phyloP scores from a whole-genome alignment of 805 yeast genomes.

The Gaillardinia entomophila region DNA sequence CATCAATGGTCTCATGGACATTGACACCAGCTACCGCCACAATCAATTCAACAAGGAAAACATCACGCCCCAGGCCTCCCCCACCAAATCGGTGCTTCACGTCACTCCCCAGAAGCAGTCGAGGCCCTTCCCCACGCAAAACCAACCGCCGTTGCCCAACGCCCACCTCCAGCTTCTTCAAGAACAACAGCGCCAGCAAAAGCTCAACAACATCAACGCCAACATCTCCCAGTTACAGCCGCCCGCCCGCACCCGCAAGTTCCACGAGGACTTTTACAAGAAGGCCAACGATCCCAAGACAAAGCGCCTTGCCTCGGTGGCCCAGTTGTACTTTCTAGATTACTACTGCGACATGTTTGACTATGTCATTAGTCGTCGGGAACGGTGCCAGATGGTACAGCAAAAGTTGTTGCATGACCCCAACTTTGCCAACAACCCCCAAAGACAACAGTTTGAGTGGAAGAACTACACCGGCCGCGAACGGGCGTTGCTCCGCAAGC shows the following conservation, averaged over 20 bases:
- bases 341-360: constrained; percentile 95
- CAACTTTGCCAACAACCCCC: constrained; percentile 30
- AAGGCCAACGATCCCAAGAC: constrained; percentile 71
- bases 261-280: constrained; percentile 43
- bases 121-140: constrained; percentile 6
- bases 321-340: constrained; percentile 90
- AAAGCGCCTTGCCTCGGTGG: constrained; percentile 80
- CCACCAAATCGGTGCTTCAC: constrained; percentile 31
- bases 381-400: constrained; percentile 70
- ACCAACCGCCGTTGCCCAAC: constrained; percentile 11
- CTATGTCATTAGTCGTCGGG: constrained; percentile 81
- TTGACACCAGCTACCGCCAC: constrained; percentile 25
- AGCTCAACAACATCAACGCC: constrained; percentile 17
- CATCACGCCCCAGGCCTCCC: constrained; percentile 29
- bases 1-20: constrained; percentile 32
- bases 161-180: constrained; percentile 4
- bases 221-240: constrained; percentile 30
- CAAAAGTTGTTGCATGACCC: constrained; percentile 47
- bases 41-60: constrained; percentile 28
- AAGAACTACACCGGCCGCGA: constrained; percentile 77
- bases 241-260: constrained; percentile 10
- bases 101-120: constrained; percentile 14
- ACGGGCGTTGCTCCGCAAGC: constrained; percentile 74
- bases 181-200: constrained; percentile 5
- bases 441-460: constrained; percentile 50